These are phyloP conservation scores for Candida vartiovaarae DNA, from an alignment of 805 yeast species.

Conservation along the genomic window DNA sequence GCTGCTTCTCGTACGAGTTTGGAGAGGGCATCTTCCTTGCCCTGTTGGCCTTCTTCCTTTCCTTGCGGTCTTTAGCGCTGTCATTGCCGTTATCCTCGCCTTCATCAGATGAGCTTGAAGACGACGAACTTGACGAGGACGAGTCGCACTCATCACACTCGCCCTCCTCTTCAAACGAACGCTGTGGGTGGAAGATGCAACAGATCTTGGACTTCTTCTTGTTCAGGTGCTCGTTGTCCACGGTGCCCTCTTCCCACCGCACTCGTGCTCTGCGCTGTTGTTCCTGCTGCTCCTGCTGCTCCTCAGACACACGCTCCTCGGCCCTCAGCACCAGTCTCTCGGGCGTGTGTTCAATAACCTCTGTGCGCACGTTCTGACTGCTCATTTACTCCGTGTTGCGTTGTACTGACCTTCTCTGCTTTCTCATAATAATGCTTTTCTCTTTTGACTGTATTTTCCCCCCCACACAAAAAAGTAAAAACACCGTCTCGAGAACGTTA, in stretches of 20 bases:
- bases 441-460: too few species aligned
- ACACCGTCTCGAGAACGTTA: too few species aligned
- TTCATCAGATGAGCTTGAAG: slow-evolving; percentile 10
- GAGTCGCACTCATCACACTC: slow-evolving; percentile 25
- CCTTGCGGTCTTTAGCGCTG: slow-evolving; percentile 17
- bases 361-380: not conserved
- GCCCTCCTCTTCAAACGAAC: slow-evolving; percentile 44
- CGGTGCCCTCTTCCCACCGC: slow-evolving; percentile 76
- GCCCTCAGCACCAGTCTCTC: slow-evolving; percentile 16
- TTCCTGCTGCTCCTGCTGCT: not conserved
- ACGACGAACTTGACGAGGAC: slow-evolving; percentile 22
- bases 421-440: too few species aligned
- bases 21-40: slow-evolving; percentile 36
- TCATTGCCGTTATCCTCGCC: slow-evolving; percentile 30
- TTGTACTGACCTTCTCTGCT: too few species aligned
- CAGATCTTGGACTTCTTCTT: slow-evolving; percentile 90
- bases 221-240: slow-evolving; percentile 85
- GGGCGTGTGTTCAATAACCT: not conserved
- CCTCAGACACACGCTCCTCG: slow-evolving; percentile 4
- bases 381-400: too few species aligned
- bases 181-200: slow-evolving; percentile 78
- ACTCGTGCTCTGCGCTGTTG: slow-evolving; percentile 42
- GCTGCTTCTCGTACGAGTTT: slow-evolving; percentile 88
- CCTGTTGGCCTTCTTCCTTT: slow-evolving; percentile 27
- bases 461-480: too few species aligned